Evolutionary conservation across 192 early-diverging fungal genomes (phyloP), one percentile per base, ranked within the genome.

Genomic region (Rhizophlyctis rosea): DNA sequence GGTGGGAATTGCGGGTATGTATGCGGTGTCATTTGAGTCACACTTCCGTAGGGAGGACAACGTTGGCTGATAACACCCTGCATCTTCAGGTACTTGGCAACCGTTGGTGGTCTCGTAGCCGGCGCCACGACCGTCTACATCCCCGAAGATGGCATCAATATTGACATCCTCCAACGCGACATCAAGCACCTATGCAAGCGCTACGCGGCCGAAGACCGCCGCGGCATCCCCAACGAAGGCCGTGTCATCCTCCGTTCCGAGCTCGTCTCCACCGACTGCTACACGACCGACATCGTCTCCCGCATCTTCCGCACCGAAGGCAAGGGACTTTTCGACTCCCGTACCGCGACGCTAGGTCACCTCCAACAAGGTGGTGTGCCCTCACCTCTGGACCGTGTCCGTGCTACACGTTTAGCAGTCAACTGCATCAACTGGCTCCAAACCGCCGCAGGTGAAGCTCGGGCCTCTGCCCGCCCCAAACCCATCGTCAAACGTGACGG

Each of bases 341-440:
- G 90, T 47, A 93, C 93, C 9, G 82, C 94, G 13, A 88, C 94
- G 4, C 79, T 98, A 33, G 96, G 96, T 23, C 96, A 98, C 62
- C 78, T 94, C 58, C 96, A 97, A 71, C 96, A 98, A 71, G 96
- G 96, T 34, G 90, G 87, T 59, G 86, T 89, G 11, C 93, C 96
- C 24, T 88, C 88, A 27, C 95, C 96, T n/a, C 68, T 96, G 44
- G 96, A 98, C 78, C 90, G 96, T 29, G 88, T 92, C 69, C 88
- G 94, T n/a, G 96, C 94, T 16, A 93, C 87, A 35, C 84, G 87
- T 16, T 73, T 93, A 70, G 92, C 92, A 1, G 86, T 92, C 21
- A 82, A 86, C 51, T 81, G 88, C 51, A 69, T 97, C 54, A 79
- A 90, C 32, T 98, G 94, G 87, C 75, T 96, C 63, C 86, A 96